Evolutionary conservation across 2,329 filamentous ascomycete genomes (phyloP).

Genomic region (Fusarium caatingaense): DNA sequence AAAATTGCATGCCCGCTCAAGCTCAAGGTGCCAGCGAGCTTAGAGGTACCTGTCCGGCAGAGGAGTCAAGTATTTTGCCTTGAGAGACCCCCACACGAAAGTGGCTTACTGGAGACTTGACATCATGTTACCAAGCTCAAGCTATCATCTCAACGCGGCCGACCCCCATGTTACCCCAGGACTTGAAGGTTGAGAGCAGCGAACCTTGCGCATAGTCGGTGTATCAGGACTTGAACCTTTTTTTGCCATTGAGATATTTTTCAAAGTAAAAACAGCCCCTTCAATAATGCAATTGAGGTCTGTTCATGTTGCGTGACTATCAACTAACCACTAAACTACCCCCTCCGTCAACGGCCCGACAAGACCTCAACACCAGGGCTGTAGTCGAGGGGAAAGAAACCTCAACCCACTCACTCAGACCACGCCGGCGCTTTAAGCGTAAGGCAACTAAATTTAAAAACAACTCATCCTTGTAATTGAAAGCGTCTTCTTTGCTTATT

Average conservation of each 20-base stretch:
- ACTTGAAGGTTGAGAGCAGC: constrained; percentile 16
- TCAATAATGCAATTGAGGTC: not conserved
- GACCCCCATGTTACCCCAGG: constrained; percentile 19
- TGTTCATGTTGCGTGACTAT: constrained; percentile 18
- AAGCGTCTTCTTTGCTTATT: constrained; percentile 16
- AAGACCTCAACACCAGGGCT: constrained; percentile 36
- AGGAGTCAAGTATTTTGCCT: constrained; percentile 28
- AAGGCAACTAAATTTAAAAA: constrained; percentile 1
- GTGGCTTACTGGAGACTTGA: constrained; percentile 41
- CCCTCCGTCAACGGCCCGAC: constrained; percentile 40
- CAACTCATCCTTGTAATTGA: not conserved
- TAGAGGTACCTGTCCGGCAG: constrained; percentile 24
- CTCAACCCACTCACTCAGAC: constrained; percentile 26
- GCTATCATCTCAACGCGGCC: constrained; percentile 23
- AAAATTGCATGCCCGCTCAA: not conserved
- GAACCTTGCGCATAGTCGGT: constrained; percentile 29
- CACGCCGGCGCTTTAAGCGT: constrained; percentile 16
- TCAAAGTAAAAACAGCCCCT: not conserved
- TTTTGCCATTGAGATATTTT: not conserved
- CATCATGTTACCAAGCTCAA: constrained; percentile 45
- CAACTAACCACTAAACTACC: constrained; percentile 17
- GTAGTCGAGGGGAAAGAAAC: constrained; percentile 21
- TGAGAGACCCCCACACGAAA: constrained; percentile 35
- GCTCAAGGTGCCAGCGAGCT: constrained; percentile 9
- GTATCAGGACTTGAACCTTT: constrained; percentile 12